These are phyloP conservation scores for Nicotiana benthamiana DNA, from an alignment of 257 asterid genomes.

Conservation along the genomic window DNA sequence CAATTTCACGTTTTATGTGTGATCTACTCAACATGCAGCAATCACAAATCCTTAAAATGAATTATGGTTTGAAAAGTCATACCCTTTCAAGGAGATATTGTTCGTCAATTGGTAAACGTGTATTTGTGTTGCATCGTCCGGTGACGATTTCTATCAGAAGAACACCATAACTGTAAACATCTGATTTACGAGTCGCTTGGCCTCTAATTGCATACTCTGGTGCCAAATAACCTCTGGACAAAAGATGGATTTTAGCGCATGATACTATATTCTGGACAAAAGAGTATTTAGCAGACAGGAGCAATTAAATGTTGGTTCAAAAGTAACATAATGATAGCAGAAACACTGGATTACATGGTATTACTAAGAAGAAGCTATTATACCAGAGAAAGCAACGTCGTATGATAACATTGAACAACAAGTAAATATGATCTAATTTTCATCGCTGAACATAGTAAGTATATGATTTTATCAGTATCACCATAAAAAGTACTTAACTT, in stretches of 20 bases:
- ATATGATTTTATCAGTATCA: background rate
- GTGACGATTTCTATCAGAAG: slow-evolving; percentile 86
- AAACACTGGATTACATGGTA: background rate
- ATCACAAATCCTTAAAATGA: background rate
- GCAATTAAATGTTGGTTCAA: background rate
- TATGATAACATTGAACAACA: background rate
- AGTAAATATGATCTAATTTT: background rate
- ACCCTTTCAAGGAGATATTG: slow-evolving; percentile 93
- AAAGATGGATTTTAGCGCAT: slow-evolving; percentile 5
- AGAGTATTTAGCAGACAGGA: background rate
- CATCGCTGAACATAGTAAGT: background rate
- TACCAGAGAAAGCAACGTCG: background rate
- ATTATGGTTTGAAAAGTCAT: slow-evolving; percentile 13
- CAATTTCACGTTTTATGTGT: background rate
- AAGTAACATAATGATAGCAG: background rate
- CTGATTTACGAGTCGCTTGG: slow-evolving; percentile 76
- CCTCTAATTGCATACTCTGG: slow-evolving; percentile 95
- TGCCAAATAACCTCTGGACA: slow-evolving; percentile 89
- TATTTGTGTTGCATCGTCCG: slow-evolving; percentile 88
- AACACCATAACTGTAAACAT: slow-evolving; percentile 88
- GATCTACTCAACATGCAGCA: background rate
- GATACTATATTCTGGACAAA: no score
- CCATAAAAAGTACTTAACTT: background rate
- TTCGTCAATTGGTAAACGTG: slow-evolving; percentile 66
- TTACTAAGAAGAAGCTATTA: background rate